Percentiles rank a stretch among this genome's conserved stretches.
Evolutionary conservation across 164 flowering plant species (phyloP).

Genomic region (Stephania japonica): DNA sequence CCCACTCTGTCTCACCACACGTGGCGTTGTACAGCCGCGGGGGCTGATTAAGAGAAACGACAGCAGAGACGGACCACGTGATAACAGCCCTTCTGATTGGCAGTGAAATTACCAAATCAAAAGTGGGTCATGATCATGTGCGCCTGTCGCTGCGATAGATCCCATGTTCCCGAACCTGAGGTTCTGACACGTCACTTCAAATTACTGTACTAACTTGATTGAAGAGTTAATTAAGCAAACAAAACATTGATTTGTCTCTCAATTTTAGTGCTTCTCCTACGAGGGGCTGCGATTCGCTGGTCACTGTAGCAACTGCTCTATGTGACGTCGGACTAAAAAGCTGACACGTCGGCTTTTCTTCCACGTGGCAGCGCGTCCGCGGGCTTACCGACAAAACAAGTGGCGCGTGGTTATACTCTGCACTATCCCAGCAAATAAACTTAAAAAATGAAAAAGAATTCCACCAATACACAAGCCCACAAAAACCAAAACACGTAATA

Average conservation of each 20-base stretch:
- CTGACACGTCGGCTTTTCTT: too few relatives aligned
- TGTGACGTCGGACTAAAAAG: too few relatives aligned
- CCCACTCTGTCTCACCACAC: neutral
- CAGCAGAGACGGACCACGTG: neutral
- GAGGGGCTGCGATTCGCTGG: neutral
- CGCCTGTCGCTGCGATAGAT: neutral
- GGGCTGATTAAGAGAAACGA: neutral
- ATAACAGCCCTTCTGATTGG: neutral
- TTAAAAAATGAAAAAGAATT: too few relatives aligned
- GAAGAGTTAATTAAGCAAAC: too few relatives aligned
- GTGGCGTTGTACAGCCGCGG: neutral
- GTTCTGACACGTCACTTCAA: neutral
- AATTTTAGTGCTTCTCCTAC: too few relatives aligned
- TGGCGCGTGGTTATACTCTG: constrained; percentile 1
- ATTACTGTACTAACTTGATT: neutral
- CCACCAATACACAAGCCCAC: too few relatives aligned
- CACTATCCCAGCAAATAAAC: neutral
- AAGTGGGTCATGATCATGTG: neutral
- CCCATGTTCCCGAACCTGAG: neutral
- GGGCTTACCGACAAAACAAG: neutral
- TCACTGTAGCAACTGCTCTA: neutral
- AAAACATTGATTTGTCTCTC: too few relatives aligned
- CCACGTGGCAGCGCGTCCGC: neutral
- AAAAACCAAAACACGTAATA: too few relatives aligned
- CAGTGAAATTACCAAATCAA: neutral